phyloP scores from a whole-genome alignment of 73 alveolate genomes.

The Paramecium caudatum region DNA sequence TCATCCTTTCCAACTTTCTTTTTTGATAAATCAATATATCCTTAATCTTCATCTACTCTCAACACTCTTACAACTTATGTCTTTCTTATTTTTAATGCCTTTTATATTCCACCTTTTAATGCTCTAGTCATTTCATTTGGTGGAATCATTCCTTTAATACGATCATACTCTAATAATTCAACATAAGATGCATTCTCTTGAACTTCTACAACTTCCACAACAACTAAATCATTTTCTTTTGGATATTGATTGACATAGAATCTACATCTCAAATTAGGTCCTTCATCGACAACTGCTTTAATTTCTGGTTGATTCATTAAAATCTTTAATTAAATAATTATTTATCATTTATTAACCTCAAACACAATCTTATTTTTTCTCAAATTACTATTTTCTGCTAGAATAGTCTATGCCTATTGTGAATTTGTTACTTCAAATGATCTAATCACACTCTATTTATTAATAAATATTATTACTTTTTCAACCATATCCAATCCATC shows the following conservation, averaged over 20 bases:
- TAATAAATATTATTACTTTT: neutral
- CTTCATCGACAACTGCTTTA: slow-evolving; percentile 48
- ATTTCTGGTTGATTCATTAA: slow-evolving; percentile 52
- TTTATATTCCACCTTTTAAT: slow-evolving; percentile 85
- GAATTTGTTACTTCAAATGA: neutral
- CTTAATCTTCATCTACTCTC: slow-evolving; percentile 90
- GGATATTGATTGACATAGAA: slow-evolving; percentile 94
- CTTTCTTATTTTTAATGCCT: slow-evolving; percentile 92
- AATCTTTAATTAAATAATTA: neutral
- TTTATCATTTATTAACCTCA: neutral
- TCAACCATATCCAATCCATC: slow-evolving; percentile 17
- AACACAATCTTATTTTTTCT: neutral
- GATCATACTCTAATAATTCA: slow-evolving; percentile 88
- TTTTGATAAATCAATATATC: slow-evolving; percentile 93
- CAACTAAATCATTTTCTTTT: slow-evolving; percentile 90
- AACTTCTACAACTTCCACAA: slow-evolving; percentile 89
- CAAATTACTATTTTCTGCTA: neutral
- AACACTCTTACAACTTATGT: slow-evolving; percentile 91
- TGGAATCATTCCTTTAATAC: slow-evolving; percentile 89
- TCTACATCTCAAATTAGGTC: slow-evolving; percentile 72
- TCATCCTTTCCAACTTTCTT: slow-evolving; percentile 91
- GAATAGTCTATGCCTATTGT: too few relatives aligned
- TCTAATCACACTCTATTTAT: neutral
- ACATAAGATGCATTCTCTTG: slow-evolving; percentile 94
- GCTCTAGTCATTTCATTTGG: slow-evolving; percentile 92